Evolutionary conservation across 495 filamentous ascomycete genomes (phyloP), one percentile per base, ranked within the genome.

Genomic region (Darksidea phi): DNA sequence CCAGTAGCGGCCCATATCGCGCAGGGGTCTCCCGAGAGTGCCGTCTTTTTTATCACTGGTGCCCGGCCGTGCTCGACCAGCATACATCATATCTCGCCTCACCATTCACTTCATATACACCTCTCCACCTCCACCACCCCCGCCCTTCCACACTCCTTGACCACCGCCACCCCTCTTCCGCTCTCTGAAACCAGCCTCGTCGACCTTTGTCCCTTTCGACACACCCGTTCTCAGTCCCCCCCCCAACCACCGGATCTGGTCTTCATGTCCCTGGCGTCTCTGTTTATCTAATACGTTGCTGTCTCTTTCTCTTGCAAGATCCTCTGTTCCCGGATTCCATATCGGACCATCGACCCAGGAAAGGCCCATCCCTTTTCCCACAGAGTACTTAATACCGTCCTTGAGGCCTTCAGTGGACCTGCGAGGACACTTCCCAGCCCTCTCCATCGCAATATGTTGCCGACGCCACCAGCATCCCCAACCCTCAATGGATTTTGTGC

Each of bases 391-490:
- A 48, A 46, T 53, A 57, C 17, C 54, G 59, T 67, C 59, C 67
- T 70, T 65, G 67, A 70, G 65, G 59, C 70, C 70, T 72, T 72
- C 37, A 62, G 42, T 72, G 70, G 70, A 72, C 59, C 59, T 53
- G 63, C 57, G 61, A 59, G 51, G 50, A 63, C 61, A 20, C 18
- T 47, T 25, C 28, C 55, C 48, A 21, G 18, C 13, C 24, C 37
- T 54, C 21, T 46, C 48, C 12, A 41, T 28, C 42, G 46, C 66
- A 74, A 11, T 20, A 82, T 84, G 78, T 75, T 85, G 36, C 84
- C 82, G 23, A 86, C 85, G 34, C 84, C 85, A 36, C 84, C 85
- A 46, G 74, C 80, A 45, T 84, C 84, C 43, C 82, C 83, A 18
- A 77, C 78, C 49, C 67, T 77, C 42, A 68, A 75, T 71, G 79